phyloP scores from a whole-genome alignment of 2,329 filamentous ascomycete species.

The Pseudogymnoascus sp. region DNA sequence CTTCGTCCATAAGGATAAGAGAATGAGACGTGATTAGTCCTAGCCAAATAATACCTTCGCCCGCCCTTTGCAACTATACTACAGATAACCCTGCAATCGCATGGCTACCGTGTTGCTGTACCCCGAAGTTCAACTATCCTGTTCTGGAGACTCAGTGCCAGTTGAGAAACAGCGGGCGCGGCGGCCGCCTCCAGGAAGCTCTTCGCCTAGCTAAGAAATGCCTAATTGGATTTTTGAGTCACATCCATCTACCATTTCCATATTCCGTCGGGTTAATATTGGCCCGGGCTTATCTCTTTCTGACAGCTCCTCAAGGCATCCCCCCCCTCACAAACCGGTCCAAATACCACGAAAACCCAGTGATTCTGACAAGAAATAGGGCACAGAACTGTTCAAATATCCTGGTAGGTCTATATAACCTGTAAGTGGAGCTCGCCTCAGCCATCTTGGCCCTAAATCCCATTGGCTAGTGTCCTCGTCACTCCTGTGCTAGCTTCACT shows the following conservation, averaged over 20 bases:
- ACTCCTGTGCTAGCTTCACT: background rate
- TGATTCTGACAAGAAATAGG: background rate
- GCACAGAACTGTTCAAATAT: background rate
- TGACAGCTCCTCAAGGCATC: background rate
- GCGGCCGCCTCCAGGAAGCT: background rate
- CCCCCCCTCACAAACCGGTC: background rate
- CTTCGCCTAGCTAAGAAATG: background rate
- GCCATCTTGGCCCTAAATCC: background rate
- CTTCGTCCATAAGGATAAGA: background rate
- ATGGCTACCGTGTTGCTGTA: background rate
- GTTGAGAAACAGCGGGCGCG: constrained; percentile 9
- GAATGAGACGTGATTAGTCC: background rate
- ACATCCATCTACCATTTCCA: background rate
- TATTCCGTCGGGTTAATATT: background rate
- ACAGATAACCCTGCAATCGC: background rate
- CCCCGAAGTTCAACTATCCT: constrained; percentile 15
- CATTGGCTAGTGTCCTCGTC: background rate
- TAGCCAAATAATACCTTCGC: too few relatives aligned
- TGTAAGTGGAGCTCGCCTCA: background rate
- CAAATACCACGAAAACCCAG: background rate
- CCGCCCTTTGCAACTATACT: background rate
- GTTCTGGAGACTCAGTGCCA: constrained; percentile 11
- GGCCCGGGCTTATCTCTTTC: background rate
- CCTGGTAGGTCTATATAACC: background rate
- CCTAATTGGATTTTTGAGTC: background rate